Conservation (phyloP, 352 stramenopile genomes). For the Globisporangium acanthophoron region DNA sequence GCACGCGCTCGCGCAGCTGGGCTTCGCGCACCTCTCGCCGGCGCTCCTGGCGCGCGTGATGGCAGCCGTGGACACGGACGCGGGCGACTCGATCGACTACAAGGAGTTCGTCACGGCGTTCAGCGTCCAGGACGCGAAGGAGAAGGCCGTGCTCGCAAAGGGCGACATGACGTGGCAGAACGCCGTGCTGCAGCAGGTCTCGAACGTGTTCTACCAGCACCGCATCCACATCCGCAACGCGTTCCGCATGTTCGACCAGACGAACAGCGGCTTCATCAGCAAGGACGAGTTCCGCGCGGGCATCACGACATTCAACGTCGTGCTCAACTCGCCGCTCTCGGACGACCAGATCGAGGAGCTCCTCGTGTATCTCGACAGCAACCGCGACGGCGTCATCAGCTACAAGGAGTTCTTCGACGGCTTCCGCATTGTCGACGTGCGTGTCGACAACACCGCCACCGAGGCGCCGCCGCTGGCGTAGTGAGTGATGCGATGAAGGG, state of each 20-base stretch:
- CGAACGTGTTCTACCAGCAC: slow-evolving; percentile 93
- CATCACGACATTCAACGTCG: slow-evolving; percentile 85
- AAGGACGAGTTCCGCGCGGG: slow-evolving; percentile 83
- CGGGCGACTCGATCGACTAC: slow-evolving; percentile 88
- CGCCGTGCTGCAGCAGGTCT: slow-evolving; percentile 89
- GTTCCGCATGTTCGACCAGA: slow-evolving; percentile 90
- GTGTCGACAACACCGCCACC: slow-evolving; percentile 18
- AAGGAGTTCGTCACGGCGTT: slow-evolving; percentile 92
- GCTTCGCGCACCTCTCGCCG: slow-evolving; percentile 42
- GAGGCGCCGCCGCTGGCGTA: slow-evolving; percentile 16
- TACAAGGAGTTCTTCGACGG: slow-evolving; percentile 94
- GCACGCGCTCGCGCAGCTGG: slow-evolving; percentile 55
- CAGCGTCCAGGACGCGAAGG: slow-evolving; percentile 73
- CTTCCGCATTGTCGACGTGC: slow-evolving; percentile 85
- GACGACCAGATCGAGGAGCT: slow-evolving; percentile 91
- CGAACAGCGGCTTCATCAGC: slow-evolving; percentile 74
- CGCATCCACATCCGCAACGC: slow-evolving; percentile 90
- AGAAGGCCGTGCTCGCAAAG: slow-evolving; percentile 42
- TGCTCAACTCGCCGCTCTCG: slow-evolving; percentile 87
- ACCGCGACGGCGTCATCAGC: slow-evolving; percentile 88
- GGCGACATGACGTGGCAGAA: slow-evolving; percentile 88
- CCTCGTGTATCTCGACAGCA: slow-evolving; percentile 81
- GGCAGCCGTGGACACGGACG: slow-evolving; percentile 83
- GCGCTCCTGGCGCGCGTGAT: slow-evolving; percentile 74
- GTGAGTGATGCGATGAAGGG: background rate